phyloP scores from a whole-genome alignment of 148 eudicot genomes.

The Rhododendron williamsianum region DNA sequence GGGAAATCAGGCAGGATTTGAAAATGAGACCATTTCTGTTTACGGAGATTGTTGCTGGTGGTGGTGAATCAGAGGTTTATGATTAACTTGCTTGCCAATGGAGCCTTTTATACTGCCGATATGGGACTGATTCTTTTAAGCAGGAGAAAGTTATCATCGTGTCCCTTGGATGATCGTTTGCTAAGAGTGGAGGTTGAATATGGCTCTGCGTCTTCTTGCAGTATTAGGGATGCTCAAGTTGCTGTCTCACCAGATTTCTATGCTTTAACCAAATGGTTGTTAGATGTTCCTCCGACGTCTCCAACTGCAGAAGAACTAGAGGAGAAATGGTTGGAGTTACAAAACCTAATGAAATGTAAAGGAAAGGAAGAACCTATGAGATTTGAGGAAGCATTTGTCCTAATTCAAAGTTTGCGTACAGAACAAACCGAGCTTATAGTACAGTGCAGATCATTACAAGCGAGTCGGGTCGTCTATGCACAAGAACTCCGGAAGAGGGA shows the following conservation, averaged over 20 bases:
- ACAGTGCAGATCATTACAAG: neutral
- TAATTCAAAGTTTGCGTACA: neutral
- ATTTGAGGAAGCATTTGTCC: neutral
- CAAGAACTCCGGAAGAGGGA: neutral
- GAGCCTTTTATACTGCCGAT: neutral
- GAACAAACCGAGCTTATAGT: neutral
- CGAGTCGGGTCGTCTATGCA: neutral
- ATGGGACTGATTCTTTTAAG: neutral
- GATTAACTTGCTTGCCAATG: neutral
- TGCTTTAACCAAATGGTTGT: neutral
- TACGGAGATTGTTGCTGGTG: neutral
- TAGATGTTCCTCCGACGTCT: neutral
- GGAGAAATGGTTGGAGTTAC: neutral
- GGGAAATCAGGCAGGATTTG: neutral
- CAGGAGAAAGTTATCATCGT: neutral
- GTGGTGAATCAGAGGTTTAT: neutral
- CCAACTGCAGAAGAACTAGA: neutral
- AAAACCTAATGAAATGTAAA: neutral
- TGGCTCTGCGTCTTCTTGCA: neutral
- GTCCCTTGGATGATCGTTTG: neutral
- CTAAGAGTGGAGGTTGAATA: neutral
- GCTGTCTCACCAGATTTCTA: too few relatives aligned
- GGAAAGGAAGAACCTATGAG: neutral
- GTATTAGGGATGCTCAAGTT: neutral
- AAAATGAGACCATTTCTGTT: neutral